Percentiles rank a stretch among this genome's conserved stretches.
These are phyloP conservation scores for Macrotyloma uniflorum DNA, from an alignment of 306 rosid genomes.

Conservation along the genomic window DNA sequence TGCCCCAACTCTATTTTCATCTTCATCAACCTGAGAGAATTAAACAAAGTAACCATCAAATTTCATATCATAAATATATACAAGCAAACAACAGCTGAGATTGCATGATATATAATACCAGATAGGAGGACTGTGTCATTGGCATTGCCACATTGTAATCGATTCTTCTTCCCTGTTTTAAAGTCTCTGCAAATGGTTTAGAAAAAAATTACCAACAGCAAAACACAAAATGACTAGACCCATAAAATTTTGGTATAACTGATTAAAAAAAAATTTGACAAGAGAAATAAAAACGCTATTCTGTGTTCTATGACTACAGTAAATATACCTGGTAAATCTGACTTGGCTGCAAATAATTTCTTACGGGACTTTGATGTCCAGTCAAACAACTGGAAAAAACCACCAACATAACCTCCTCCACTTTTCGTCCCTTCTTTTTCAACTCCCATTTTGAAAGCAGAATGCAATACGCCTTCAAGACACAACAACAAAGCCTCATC, in stretches of 20 bases:
- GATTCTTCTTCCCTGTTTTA: conserved; percentile 56
- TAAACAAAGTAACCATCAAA: conserved; percentile 5
- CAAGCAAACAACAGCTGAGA: neutral
- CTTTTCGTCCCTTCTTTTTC: conserved; percentile 71
- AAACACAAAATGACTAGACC: conserved; percentile 26
- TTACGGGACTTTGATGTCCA: conserved; percentile 91
- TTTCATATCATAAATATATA: conserved; percentile 20
- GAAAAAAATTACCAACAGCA: conserved; percentile 15
- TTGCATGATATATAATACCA: conserved; percentile 45
- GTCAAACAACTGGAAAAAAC: conserved; percentile 88
- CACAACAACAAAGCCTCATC: neutral
- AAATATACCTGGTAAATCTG: conserved; percentile 64
- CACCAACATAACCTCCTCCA: conserved; percentile 76
- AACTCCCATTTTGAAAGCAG: conserved; percentile 69
- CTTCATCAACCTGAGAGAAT: conserved; percentile 62
- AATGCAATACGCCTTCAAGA: conserved; percentile 22
- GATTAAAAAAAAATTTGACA: neutral
- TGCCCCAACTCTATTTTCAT: conserved; percentile 54
- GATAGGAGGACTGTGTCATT: conserved; percentile 47
- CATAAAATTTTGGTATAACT: neutral
- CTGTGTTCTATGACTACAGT: conserved; percentile 1
- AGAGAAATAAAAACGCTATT: neutral
- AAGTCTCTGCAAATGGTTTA: conserved; percentile 48
- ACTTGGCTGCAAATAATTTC: conserved; percentile 73
- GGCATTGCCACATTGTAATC: conserved; percentile 57